These are phyloP conservation scores for Exobasidium rhododendri DNA, from an alignment of 1,284 basidiomycete genomes.

Conservation along the genomic window DNA sequence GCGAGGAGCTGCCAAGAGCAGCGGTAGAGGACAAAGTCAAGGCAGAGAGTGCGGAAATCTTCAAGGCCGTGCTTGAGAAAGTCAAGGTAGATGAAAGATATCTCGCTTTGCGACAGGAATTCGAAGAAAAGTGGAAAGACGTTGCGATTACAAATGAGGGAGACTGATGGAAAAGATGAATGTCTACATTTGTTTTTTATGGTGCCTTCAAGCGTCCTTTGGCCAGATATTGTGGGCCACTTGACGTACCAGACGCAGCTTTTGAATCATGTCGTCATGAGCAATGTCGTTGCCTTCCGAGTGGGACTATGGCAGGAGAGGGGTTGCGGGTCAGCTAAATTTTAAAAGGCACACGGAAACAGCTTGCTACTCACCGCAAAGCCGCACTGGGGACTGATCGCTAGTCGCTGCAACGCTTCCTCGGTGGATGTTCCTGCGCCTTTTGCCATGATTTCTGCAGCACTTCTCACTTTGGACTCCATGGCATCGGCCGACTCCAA, in stretches of 20 bases:
- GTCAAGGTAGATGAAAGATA: conserved; percentile 21
- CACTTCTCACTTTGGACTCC: conserved; percentile 3
- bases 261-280: neutral
- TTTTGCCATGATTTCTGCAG: conserved; percentile 8
- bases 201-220: neutral
- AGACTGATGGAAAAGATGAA: neutral
- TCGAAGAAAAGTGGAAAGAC: conserved; percentile 10
- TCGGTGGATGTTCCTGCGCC: neutral
- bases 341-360: too few relatives aligned
- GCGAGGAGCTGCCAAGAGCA: neutral
- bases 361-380: conserved; percentile 6
- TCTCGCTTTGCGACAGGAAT: conserved; percentile 18
- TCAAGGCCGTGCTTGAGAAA: conserved; percentile 17
- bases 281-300: conserved; percentile 8
- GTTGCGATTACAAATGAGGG: neutral
- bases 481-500: conserved; percentile 9
- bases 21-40: conserved; percentile 23
- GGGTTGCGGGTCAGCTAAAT: too few relatives aligned
- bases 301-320: neutral
- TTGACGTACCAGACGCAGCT: conserved; percentile 1
- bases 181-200: neutral
- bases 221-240: conserved; percentile 4
- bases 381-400: conserved; percentile 4
- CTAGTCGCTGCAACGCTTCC: neutral
- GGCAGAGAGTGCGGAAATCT: conserved; percentile 26